Base-by-base conservation (phyloP, 495 filamentous ascomycete genomes). In the Cercophora scortea region DNA sequence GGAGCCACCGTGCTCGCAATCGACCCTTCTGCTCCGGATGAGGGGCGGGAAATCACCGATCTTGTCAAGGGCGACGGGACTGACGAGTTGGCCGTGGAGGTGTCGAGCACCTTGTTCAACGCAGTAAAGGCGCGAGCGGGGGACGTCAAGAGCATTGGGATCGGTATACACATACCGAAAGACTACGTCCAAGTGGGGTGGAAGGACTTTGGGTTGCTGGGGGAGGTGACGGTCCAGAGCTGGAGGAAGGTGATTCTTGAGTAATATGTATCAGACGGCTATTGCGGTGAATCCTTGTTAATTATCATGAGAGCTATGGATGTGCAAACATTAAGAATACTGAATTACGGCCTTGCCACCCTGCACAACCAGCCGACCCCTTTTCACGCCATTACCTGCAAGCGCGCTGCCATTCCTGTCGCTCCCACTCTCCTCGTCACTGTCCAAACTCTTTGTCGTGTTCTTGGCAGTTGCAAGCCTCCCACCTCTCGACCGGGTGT, bases 51-150 rank as follows among this genome's bases (percentile, higher is more conserved):
- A 39, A 59, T 69, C 35, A 54, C 54, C 10, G 5, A 12, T 4
- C 57, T 63, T 16, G 17, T 64, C 9, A 45, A 38, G 13, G 39
- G n/a, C 1, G 66, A 57, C 6, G 45, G 33, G 2, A 25, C 45
- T 12, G 65, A 69, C 44, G 43, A 49, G 16, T 16, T 62, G 13
- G 34, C 44, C 47, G 42, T 62, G 1, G 59, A 59, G 17, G 55
- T 59, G 32, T 13, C 57, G 2, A 60, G 54, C 38, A 58, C 57
- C 10, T 40, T 65, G 33, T 56, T 57, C 51, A 65, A 65, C 34
- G 56, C 59, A 5, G 56, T 65, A 17, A 60, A 59, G 49, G 36
- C 58, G 38, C 49, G 58, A 10, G 15, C 48, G 8, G 25, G 16
- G 4, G 51, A 56, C 10, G 17, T 60, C 39, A 49, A 43, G 17